Percentiles rank a stretch among this genome's conserved stretches.
These are phyloP conservation scores for Senna tora DNA, from an alignment of 306 rosid species.

Conservation along the genomic window DNA sequence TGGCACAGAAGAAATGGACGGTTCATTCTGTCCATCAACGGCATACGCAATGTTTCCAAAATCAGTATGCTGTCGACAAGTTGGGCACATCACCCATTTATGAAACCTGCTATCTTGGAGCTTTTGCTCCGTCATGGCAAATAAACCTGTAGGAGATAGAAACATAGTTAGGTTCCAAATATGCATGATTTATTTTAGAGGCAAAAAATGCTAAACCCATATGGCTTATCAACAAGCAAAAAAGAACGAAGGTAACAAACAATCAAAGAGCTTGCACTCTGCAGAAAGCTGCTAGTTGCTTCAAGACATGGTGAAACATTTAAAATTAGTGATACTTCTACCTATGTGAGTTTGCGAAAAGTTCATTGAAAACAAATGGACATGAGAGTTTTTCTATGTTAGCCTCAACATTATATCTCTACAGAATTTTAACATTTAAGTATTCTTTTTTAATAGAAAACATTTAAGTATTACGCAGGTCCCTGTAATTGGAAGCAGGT, in stretches of 20 bases:
- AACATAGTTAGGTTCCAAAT: slow-evolving; percentile 17
- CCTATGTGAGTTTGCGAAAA: not conserved
- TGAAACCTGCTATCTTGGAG: slow-evolving; percentile 55
- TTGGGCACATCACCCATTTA: slow-evolving; percentile 94
- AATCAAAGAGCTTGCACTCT: not conserved
- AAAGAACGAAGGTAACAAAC: slow-evolving; percentile 25
- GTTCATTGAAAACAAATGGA: slow-evolving; percentile 7
- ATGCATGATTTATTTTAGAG: slow-evolving; percentile 20
- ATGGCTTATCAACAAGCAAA: not conserved
- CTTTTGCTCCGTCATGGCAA: slow-evolving; percentile 77
- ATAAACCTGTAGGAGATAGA: slow-evolving; percentile 65
- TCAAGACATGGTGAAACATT: slow-evolving; percentile 24
- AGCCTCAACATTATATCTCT: slow-evolving; percentile 32
- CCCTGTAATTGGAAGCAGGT: slow-evolving; percentile 4
- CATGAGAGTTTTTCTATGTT: slow-evolving; percentile 19
- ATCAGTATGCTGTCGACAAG: slow-evolving; percentile 91
- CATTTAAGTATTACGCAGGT: slow-evolving; percentile 15
- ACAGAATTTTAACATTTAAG: slow-evolving; percentile 26
- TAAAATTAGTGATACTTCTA: slow-evolving; percentile 29
- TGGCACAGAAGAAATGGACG: slow-evolving; percentile 50
- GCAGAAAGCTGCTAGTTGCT: slow-evolving; percentile 15
- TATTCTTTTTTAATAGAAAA: too few species aligned
- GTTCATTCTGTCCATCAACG: slow-evolving; percentile 64
- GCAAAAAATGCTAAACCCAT: slow-evolving; percentile 26
- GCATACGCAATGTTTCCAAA: slow-evolving; percentile 88